Base-by-base conservation (phyloP, 441 rosid species). In the Capsella rubella region DNA sequence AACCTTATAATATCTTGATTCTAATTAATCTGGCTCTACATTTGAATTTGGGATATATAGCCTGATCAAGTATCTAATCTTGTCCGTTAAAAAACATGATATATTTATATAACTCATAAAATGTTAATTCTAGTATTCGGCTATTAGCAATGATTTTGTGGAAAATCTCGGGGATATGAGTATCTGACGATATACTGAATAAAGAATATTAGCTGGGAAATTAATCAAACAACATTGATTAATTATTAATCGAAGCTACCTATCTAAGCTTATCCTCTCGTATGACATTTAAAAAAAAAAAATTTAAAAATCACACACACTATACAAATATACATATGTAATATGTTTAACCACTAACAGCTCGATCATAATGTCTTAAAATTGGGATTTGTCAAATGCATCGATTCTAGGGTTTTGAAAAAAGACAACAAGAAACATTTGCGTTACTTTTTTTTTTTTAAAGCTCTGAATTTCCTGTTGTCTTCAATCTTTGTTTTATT, bases 401-500 rank as follows among this genome's bases (percentile, higher is more conserved):
- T 71, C 79, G 94, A 93, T 91, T 91, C 97, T 82, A 79, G 69
- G 85, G 83, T 58, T 79, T 13, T 56, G 81, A 81, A 76, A 78
- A 80, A 82, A 61, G 93, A 91, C 96, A 91, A 89, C 73, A 77
- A 85, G 87, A 89, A 86, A 80, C 84, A 69, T 82, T 72, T 78
- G 75, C 54, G 74, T 82, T 77, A 61, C 43, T 76, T 73, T 56
- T 64, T 63, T 1, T 21, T 21, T 79, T 78, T 39, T 60, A 72
- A 80, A 80, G 76, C 82, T 84, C 82, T 79, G 68, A 70, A 69
- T 73, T 73, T 62, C 40, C 49, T 72, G 60, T 60, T 67, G 56
- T 73, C 61, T 73, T 55, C 39, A 78, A 62, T 62, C 25, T 62
- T 68, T 21, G n/a, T 21, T 21, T 32, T 69, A 56, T 49, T 67